A percentile compares a stretch with the other conserved stretches of the same genome.
Evolutionary conservation across 225 moss, liverwort and hornwort species (phyloP).

Genomic region (Ulota crispa): DNA sequence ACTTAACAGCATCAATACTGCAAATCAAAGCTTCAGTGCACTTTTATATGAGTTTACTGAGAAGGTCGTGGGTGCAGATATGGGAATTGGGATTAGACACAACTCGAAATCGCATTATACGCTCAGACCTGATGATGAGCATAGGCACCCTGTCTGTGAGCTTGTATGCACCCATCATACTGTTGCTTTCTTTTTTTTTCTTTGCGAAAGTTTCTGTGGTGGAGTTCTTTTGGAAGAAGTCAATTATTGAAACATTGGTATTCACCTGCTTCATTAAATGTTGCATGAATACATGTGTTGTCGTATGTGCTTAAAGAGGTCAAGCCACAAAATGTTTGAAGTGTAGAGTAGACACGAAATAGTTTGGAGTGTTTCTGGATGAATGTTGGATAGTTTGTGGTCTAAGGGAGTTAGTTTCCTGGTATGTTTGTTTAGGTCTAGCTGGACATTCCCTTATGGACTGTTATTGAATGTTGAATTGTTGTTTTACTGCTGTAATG

Average conservation of each 20-base stretch:
- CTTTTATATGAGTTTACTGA: conserved; percentile 12
- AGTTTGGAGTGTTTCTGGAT: neutral
- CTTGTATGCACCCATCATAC: conserved; percentile 40
- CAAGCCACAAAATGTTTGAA: neutral
- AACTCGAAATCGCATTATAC: conserved; percentile 91
- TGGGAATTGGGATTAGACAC: conserved; percentile 95
- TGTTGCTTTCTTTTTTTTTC: conserved; percentile 9
- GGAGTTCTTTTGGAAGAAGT: neutral
- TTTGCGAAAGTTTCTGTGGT: neutral
- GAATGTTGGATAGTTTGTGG: neutral
- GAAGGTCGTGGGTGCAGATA: conserved; percentile 39
- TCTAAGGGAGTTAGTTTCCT: neutral
- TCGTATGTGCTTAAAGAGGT: neutral
- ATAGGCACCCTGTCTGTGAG: conserved; percentile 65
- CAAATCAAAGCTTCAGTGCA: neutral
- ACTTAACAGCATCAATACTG: neutral
- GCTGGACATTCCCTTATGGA: neutral
- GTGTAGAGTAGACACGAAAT: neutral
- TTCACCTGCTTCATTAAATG: neutral
- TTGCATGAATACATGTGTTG: neutral
- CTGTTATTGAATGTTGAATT: conserved; percentile 11
- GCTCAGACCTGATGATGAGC: conserved; percentile 71
- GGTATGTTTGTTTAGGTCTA: conserved; percentile 6
- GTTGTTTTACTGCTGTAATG: neutral
- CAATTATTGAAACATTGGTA: neutral